Conservation (phyloP, 2,329 filamentous ascomycete genomes). For the Fusarium sp. region DNA sequence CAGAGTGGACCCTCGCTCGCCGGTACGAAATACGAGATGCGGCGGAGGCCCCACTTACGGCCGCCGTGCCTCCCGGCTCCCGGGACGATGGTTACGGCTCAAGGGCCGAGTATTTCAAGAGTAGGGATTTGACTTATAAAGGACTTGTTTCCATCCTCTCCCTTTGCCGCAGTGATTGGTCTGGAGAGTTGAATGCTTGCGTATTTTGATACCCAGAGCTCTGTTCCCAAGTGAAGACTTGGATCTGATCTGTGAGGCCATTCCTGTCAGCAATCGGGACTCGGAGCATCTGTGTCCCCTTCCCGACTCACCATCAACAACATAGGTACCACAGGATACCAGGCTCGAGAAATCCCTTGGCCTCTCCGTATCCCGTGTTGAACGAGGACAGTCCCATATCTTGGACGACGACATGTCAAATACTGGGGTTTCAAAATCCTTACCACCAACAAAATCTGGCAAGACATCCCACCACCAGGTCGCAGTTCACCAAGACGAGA, state of each 20-base stretch:
- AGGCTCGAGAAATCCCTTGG: background rate
- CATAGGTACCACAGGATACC: background rate
- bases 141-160: rapidly evolving
- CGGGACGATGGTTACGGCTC: slow-evolving; percentile 8
- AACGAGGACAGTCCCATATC: background rate
- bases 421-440: background rate
- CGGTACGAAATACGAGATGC: slow-evolving; percentile 40
- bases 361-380: background rate
- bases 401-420: slow-evolving; percentile 7
- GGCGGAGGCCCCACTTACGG: slow-evolving; percentile 17
- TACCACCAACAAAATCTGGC: slow-evolving; percentile 9
- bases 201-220: background rate
- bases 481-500: too few species aligned
- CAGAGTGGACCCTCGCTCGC: slow-evolving; percentile 1
- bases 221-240: too few species aligned
- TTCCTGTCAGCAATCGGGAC: slow-evolving; percentile 21
- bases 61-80: slow-evolving; percentile 17
- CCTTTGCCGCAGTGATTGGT: background rate
- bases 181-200: background rate
- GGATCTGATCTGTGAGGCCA: background rate
- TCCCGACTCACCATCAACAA: background rate
- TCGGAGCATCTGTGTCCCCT: slow-evolving; percentile 20
- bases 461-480: background rate
- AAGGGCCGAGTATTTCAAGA: background rate
- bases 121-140: slow-evolving; percentile 5